phyloP scores from a whole-genome alignment of 169 alveolate genomes.

The Cryptosporidium xiaoi region DNA sequence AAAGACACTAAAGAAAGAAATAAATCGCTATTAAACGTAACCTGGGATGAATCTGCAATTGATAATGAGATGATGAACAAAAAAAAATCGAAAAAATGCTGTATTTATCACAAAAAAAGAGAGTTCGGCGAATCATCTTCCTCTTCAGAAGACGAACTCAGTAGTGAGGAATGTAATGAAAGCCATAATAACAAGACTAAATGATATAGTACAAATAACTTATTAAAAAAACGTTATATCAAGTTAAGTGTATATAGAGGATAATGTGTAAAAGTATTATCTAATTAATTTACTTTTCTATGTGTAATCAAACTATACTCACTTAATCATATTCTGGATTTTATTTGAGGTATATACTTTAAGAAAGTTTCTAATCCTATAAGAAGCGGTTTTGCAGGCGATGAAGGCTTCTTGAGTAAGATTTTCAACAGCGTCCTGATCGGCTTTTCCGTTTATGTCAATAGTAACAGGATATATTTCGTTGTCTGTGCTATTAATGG shows the following conservation, averaged over 20 bases:
- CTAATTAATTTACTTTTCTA: too few relatives aligned
- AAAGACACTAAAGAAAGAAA: not conserved
- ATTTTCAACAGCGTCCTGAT: not conserved
- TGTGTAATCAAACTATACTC: too few relatives aligned
- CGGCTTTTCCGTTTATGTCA: slow-evolving; percentile 44
- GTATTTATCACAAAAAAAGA: slow-evolving; percentile 70
- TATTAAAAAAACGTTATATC: too few relatives aligned
- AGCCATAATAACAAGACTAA: too few relatives aligned
- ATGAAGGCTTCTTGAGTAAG: slow-evolving; percentile 16
- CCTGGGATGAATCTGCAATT: slow-evolving; percentile 58
- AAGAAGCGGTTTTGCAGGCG: slow-evolving; percentile 39
- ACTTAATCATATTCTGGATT: slow-evolving; percentile 6
- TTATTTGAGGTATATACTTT: slow-evolving; percentile 25
- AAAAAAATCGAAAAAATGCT: slow-evolving; percentile 67
- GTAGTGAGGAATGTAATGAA: not conserved
- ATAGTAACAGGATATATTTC: slow-evolving; percentile 59
- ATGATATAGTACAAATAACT: too few relatives aligned
- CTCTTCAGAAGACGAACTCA: slow-evolving; percentile 17
- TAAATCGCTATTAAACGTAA: slow-evolving; percentile 12
- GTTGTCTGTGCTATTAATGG: slow-evolving; percentile 67
- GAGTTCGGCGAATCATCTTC: slow-evolving; percentile 75
- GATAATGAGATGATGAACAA: slow-evolving; percentile 75
- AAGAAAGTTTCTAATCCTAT: slow-evolving; percentile 24
- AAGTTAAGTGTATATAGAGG: too few relatives aligned
- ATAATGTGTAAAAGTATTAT: too few relatives aligned